Conservation (phyloP, 148 eudicot genomes). For the Heliamphora exappendiculata region DNA sequence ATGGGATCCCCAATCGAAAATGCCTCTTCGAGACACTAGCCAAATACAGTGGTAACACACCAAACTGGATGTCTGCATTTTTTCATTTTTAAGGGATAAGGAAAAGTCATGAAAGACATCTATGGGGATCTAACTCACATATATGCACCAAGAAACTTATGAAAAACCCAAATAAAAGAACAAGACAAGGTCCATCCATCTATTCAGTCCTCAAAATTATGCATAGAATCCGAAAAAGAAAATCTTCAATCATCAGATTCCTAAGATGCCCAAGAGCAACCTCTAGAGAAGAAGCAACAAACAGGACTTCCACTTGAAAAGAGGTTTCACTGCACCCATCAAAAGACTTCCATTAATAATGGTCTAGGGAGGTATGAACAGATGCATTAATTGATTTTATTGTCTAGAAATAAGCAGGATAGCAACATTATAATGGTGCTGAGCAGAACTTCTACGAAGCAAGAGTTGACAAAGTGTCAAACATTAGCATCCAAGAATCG, state of each 20-base stretch:
- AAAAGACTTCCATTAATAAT: background rate
- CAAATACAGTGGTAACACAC: background rate
- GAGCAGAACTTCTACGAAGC: background rate
- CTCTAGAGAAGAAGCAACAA: background rate
- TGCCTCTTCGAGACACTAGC: background rate
- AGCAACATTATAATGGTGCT: background rate
- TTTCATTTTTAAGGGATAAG: background rate
- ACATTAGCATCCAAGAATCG: background rate
- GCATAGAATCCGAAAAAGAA: background rate
- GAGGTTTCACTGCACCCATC: background rate
- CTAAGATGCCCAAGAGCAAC: too few relatives aligned
- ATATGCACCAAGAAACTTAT: too few relatives aligned
- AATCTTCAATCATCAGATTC: background rate
- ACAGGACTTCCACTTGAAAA: background rate
- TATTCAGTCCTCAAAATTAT: background rate
- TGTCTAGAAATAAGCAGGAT: background rate
- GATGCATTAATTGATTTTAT: background rate
- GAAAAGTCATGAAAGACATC: too few relatives aligned
- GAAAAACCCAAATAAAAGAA: too few relatives aligned
- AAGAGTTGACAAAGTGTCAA: background rate
- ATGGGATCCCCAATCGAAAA: background rate
- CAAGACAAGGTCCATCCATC: too few relatives aligned
- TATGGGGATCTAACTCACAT: too few relatives aligned
- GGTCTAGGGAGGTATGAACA: background rate
- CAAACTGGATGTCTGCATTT: background rate